These are phyloP conservation scores for Ilyonectria destructans DNA, from an alignment of 2,329 filamentous ascomycete genomes.

Conservation along the genomic window DNA sequence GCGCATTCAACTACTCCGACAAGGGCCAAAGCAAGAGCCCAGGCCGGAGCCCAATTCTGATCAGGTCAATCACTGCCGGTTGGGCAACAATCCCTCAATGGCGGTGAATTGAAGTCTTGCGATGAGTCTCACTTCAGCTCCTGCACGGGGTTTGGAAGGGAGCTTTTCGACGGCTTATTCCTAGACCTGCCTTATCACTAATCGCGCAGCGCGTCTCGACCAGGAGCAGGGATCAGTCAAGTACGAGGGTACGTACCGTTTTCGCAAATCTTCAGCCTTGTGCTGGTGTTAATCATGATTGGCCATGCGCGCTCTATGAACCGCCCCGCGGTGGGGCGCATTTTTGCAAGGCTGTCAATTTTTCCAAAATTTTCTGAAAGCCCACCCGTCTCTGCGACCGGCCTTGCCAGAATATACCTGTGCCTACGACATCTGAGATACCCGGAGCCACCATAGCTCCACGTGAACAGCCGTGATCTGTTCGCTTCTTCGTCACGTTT, in stretches of 20 bases:
- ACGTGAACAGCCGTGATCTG: slow-evolving; percentile 15
- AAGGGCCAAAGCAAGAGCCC: neutral
- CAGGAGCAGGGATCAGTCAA: neutral
- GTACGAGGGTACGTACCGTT: neutral
- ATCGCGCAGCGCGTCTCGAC: neutral
- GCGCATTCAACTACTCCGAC: too few relatives aligned
- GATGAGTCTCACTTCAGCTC: neutral
- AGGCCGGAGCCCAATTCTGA: neutral
- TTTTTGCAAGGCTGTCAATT: slow-evolving; percentile 46
- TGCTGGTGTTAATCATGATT: slow-evolving; percentile 11
- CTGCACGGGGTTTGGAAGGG: neutral
- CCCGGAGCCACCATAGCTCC: slow-evolving; percentile 32
- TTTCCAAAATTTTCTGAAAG: slow-evolving; percentile 49
- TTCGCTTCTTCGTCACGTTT: neutral
- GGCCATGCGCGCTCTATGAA: neutral
- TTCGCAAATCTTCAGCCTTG: slow-evolving; percentile 44
- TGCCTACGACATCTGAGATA: slow-evolving; percentile 36
- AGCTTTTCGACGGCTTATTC: too few relatives aligned
- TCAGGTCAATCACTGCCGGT: neutral
- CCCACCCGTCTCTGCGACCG: slow-evolving; percentile 35
- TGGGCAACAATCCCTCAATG: neutral
- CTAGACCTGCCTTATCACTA: neutral
- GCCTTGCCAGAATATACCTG: slow-evolving; percentile 21
- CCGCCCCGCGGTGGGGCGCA: slow-evolving; percentile 45
- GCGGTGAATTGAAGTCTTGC: neutral